Base-by-base conservation (phyloP, 1,139 yeast genomes). In the Lodderomyces theae region DNA sequence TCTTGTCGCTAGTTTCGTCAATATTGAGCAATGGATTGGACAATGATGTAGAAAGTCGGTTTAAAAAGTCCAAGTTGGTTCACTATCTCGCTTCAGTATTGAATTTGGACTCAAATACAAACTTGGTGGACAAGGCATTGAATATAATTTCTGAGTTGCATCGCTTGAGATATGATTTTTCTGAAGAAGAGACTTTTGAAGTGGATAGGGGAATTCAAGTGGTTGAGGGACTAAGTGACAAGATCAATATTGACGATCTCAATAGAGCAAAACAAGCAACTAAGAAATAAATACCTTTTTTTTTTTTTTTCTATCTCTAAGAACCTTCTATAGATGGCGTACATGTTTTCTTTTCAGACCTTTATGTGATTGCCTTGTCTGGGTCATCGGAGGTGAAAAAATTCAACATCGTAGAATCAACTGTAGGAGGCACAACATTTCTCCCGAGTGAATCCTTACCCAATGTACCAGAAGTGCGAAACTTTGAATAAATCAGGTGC, bases 91-190 rank as follows among this genome's bases (percentile, higher is more conserved):
- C 72, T 5, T 52, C 56, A 7, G 56, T 74, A n/a, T 62, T 72
- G 36, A 51, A 52, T 37, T 52, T 54, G 18, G 77, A 74, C 34
- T 62, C 71, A 1, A 74, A 77, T 47, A 53, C 76, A 12, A 77
- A 78, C 16, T 67, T 82, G 35, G 67, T 79, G 24, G 94, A 86
- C 51, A 81, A 82, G 60, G 70, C 79, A 0, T 61, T 85, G 46
- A 74, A 74, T 45, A 67, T 83, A 26, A 53, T 85, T 16, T 58
- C 72, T 1, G 74, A 74, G 33, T 65, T 85, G 49, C 62, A 74
- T 22, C 52, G 65, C 8, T 63, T 69, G 38, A 73, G 75, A 4
- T 71, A 59, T 53, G 53, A 64, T 42, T 84, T 84, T 50, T 63
- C 65, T 17, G 61, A 62, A 0, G 63, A 54, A 1, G 92, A 86